Evolutionary conservation across 225 moss, liverwort and hornwort species (phyloP), one percentile per base, ranked within the genome.

Genomic region (Polytrichum formosum): DNA sequence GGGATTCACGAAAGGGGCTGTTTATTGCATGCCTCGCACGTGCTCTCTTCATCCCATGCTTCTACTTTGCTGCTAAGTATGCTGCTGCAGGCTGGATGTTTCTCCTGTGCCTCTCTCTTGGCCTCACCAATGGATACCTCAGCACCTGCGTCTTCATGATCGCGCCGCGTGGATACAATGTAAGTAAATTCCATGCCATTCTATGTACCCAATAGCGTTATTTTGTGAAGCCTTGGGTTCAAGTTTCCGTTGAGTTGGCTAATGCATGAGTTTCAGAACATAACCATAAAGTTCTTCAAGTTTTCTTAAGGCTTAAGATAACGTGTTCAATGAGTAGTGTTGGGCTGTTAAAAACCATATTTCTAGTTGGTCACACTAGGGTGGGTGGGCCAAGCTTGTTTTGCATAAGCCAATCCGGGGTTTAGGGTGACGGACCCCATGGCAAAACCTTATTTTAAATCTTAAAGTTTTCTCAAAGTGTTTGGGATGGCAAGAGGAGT

Each of bases 1-100:
- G 91, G 21, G 67, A 78, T 53, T 93, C 90, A 28, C 81, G 90
- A 69, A 76, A 54, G 26, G 64, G 71, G 78, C 67, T 91, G 7
- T 70, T 92, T 25, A 2, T 77, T 5, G 28, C 76, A 60, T 91
- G 88, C 58, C 54, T 78, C 37, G 74, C 85, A 5, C 93, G 91
- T 18, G 73, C 75, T 59, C 64, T 78, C 68, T 89, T 96, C 73
- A 65, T 96, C 5, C 93, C 96, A 1, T 84, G 84, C 72, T 96
- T 96, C 85, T 91, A 78, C 61, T 91, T 93, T 64, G 81, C 91
- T 65, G 91, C 93, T 68, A 93, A 90, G 70, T 89, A 82, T 64
- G 93, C 84, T 17, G 81, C 73, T 46, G 87, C 84, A 65, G 90
- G 91, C 13, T 96, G 80, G 79, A 90, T 93, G 93, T 87, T 96